Base-by-base conservation (phyloP, 176 grass and related monocot species). In the Triticum timopheevii region DNA sequence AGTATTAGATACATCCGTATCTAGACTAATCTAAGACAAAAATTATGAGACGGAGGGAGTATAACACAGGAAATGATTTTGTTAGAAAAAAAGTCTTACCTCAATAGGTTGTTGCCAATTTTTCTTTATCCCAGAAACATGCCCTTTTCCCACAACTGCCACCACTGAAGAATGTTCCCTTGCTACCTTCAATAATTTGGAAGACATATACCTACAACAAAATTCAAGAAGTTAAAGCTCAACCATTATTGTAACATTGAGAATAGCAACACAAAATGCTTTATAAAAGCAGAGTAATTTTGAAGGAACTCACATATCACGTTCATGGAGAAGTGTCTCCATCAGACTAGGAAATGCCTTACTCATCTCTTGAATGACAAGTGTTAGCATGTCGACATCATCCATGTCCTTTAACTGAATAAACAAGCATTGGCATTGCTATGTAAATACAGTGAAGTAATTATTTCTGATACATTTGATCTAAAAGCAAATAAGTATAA, bases 321-420 rank as follows among this genome's bases (percentile, higher is more conserved):
- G 93, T 58, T 98, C 97, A 79, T 91, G 89, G 39, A 98, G 81
- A 88, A 98, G 94, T 34, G 94, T 96, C 79, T 96, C 87, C 86
- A 96, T 94, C 50, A 98, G 76, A 87, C 86, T 94, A 84, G 97
- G 97, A 76, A 98, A 98, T 65, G 80, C 88, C 90, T 93, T 98
- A 70, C 94, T 94, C 97, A 98, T 94, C 87, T 96, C 94, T 98
- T 98, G 97, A 87, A 96, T 92, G 16, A 94, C 92, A 63, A 94
- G 82, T 66, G 92, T 98, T 47, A 98, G 80, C 92, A 94, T 95
- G 88, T 98, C 97, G 74, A 87, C 88, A 90, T 98, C 92, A 38
- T 98, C 90, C 93, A 98, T 94, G 16, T 98, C 97, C 87, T 98
- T 98, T 78, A 98, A 88, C 97, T 98, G 78, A 23, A 90, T 76